Evolutionary conservation across 2,329 filamentous ascomycete species (phyloP), one percentile per base, ranked within the genome.

Genomic region (Fusarium beomiforme): DNA sequence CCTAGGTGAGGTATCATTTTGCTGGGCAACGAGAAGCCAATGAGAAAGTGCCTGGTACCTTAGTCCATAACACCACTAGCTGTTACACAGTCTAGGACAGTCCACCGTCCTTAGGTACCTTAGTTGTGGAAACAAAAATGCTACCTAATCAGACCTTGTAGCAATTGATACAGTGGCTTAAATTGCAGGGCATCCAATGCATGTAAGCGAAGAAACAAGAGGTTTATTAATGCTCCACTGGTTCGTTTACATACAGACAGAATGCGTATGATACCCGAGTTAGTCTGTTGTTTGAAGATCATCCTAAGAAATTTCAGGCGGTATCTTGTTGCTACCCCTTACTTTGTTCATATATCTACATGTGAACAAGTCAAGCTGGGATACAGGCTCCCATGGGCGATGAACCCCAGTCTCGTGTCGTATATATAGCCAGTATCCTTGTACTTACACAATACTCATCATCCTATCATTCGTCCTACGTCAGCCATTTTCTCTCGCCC

Each of bases 161-260:
- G 24, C 33, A 53, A 24, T 43, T 34, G 33, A 61, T 21, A 42
- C 43, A 49, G 36, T 43, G 44, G 26, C 59, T 70, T 56, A 64
- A 21, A 71, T 70, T 70, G 31, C 67, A 70, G 51, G 67, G 34
- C 49, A 49, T 26, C 54, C 47, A 24, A 55, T 64, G 43, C 49
- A 71, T 54, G 41, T 72, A 64, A 50, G 59, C 66, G 59, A 70
- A 65, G 69, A 71, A 71, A 72, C 69, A 62, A 64, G 50, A 37
- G 34, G 39, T 36, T 51, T 41, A 36, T 54, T 21, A 42, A 29
- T 10, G 26, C 26, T 29, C 26, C 64, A 39, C 55, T 72, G 55
- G 33, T 42, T 62, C 53, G 24, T 59, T 69, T 62, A 69, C 51
- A 58, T 62, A 69, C 51, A 58, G 54, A 69, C 47, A 53, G n/a